These are phyloP conservation scores for Phytopythium aichiense DNA, from an alignment of 352 stramenopile genomes.

Conservation along the genomic window DNA sequence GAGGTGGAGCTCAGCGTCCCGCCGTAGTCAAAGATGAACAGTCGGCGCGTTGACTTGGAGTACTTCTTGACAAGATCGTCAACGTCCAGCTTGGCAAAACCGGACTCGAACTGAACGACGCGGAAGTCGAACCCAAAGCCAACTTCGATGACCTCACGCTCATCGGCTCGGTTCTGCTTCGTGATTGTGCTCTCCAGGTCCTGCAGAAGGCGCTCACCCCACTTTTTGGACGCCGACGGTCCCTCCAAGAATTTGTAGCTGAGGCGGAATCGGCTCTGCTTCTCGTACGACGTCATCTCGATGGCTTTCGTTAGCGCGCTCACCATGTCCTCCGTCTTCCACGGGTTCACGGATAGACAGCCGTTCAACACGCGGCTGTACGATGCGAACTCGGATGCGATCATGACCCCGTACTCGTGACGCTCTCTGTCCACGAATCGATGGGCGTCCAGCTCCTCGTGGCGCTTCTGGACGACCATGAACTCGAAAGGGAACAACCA, in stretches of 20 bases:
- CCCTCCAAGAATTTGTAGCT: conserved; percentile 87
- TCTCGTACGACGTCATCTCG: conserved; percentile 78
- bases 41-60: conserved; percentile 35
- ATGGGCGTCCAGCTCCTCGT: conserved; percentile 32
- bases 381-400: conserved; percentile 96
- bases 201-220: conserved; percentile 92
- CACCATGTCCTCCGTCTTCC: conserved; percentile 91
- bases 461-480: conserved; percentile 58
- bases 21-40: conserved; percentile 98
- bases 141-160: conserved; percentile 77
- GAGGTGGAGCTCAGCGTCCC: conserved; percentile 90
- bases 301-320: conserved; percentile 55
- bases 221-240: conserved; percentile 75
- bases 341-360: conserved; percentile 97
- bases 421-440: conserved; percentile 17
- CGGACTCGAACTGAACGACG: conserved; percentile 93
- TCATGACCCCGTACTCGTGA: conserved; percentile 78
- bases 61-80: conserved; percentile 87
- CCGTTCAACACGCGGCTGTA: conserved; percentile 96
- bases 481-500: conserved; percentile 79
- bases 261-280: conserved; percentile 60
- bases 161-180: conserved; percentile 32
- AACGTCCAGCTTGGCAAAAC: conserved; percentile 91
- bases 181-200: conserved; percentile 89
- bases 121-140: conserved; percentile 96